phyloP scores from a whole-genome alignment of 495 filamentous ascomycete species.

The Bacidia gigantensis region DNA sequence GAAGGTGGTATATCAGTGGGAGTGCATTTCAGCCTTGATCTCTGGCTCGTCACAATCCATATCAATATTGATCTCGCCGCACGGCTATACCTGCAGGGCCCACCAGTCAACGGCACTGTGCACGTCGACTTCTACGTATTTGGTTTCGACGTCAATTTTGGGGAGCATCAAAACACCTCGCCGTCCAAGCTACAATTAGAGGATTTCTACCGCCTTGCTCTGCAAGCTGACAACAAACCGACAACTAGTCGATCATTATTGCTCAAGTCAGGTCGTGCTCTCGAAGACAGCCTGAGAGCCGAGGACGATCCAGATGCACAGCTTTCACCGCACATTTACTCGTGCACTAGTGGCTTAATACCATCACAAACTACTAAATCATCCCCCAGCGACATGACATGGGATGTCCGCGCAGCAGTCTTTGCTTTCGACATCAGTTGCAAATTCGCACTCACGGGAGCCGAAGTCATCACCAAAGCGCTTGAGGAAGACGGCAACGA shows the following conservation, averaged over 20 bases:
- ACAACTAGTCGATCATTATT: not conserved
- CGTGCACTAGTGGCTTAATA: no score
- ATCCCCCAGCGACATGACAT: not conserved
- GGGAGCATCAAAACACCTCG: constrained; percentile 10
- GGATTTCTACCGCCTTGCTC: not conserved
- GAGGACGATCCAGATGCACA: no score
- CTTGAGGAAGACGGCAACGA: not conserved
- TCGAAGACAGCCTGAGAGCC: not conserved
- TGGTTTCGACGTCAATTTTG: constrained; percentile 31
- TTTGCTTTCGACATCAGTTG: not conserved
- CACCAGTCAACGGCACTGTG: constrained; percentile 23
- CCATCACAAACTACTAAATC: no score
- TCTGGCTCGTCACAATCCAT: constrained; percentile 23
- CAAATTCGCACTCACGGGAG: not conserved
- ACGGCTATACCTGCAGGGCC: constrained; percentile 26
- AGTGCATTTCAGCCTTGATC: constrained; percentile 25
- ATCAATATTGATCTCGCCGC: constrained; percentile 28
- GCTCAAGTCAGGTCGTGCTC: not conserved
- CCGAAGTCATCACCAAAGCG: not conserved
- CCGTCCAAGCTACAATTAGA: not conserved
- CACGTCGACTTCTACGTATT: constrained; percentile 33
- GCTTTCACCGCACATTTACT: no score
- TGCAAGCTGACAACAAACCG: not conserved
- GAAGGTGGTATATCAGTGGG: constrained; percentile 28
- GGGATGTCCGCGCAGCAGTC: not conserved